Evolutionary conservation across 164 flowering plant genomes (phyloP).

Genomic region (Vitis rupestris): DNA sequence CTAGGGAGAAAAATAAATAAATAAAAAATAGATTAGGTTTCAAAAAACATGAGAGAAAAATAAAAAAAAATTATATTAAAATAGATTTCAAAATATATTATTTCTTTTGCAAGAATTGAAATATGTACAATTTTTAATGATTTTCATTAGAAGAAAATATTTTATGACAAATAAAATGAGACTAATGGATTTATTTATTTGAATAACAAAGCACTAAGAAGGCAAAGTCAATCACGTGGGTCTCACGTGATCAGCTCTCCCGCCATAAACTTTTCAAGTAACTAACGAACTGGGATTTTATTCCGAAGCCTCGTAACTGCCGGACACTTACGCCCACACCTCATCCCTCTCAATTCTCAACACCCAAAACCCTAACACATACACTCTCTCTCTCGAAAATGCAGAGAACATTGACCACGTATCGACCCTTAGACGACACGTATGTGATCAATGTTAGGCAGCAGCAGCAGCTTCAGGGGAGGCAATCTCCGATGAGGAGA

Average conservation of each 20-base stretch:
- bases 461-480: too few relatives aligned
- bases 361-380: too few relatives aligned
- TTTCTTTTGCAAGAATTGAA: too few relatives aligned
- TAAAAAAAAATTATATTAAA: too few relatives aligned
- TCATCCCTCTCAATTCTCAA: not conserved
- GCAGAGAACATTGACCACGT: slow-evolving; percentile 12
- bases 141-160: too few relatives aligned
- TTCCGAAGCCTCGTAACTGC: not conserved
- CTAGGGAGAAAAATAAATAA: too few relatives aligned
- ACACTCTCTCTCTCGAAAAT: not conserved
- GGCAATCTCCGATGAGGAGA: not conserved
- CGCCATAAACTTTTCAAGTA: slow-evolving; percentile 11
- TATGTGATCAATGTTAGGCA: not conserved
- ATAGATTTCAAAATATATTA: not conserved
- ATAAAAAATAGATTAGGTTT: too few relatives aligned
- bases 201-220: too few relatives aligned
- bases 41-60: too few relatives aligned
- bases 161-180: too few relatives aligned
- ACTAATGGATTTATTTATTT: too few relatives aligned
- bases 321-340: not conserved
- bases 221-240: not conserved
- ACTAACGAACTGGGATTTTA: not conserved
- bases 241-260: not conserved
- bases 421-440: slow-evolving; percentile 3
- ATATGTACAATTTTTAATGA: too few relatives aligned